Evolutionary conservation across 2,329 filamentous ascomycete genomes (phyloP), one percentile per base, ranked within the genome.

Genomic region (Cordyceps farinosa): DNA sequence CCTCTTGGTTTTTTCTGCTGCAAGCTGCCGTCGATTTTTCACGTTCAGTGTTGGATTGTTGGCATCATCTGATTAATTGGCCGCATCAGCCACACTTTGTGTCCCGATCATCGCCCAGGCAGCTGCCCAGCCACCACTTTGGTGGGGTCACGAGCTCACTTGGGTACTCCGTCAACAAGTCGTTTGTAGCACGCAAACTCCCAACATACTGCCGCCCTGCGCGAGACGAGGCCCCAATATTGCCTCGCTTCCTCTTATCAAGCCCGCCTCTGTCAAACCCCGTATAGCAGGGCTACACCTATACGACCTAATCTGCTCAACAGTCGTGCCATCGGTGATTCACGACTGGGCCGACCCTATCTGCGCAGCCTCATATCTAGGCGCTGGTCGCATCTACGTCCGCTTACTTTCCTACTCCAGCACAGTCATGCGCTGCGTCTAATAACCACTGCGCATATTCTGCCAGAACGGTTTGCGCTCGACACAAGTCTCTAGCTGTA

Each of bases 111-210:
- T 55, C 53, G 27, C 13, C 40, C 44, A 59, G 45, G 56, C 56
- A 59, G 44, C 55, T 50, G 45, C 44, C 45, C 55, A 40, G 56
- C 56, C 34, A 42, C 38, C 48, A 60, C 15, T 60, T 60, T 48
- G 47, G 47, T 60, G 57, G 47, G 57, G 57, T 61, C 48, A 61
- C 57, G 48, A 61, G 57, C 57, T 44, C 36, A 22, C 22, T 22
- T 22, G 22, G 36, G 36, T 61, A 52, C 22, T 22, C 22, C 22
- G 22, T 22, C 22, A 61, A 61, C 57, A 61, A 44, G 56, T 59
- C 44, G 36, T 40, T 30, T 34, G 56, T 17, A 47, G 17, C 29
- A 47, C 34, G 36, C 34, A 61, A 61, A 53, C 17, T 34, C 45
- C 45, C 45, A 59, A 59, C 56, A 59, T 51, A 40, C 32, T 30